A percentile compares a stretch with the other conserved stretches of the same genome.
These are phyloP conservation scores for Ascomycota sp. DNA, from an alignment of 2,329 filamentous ascomycete species.

Conservation along the genomic window DNA sequence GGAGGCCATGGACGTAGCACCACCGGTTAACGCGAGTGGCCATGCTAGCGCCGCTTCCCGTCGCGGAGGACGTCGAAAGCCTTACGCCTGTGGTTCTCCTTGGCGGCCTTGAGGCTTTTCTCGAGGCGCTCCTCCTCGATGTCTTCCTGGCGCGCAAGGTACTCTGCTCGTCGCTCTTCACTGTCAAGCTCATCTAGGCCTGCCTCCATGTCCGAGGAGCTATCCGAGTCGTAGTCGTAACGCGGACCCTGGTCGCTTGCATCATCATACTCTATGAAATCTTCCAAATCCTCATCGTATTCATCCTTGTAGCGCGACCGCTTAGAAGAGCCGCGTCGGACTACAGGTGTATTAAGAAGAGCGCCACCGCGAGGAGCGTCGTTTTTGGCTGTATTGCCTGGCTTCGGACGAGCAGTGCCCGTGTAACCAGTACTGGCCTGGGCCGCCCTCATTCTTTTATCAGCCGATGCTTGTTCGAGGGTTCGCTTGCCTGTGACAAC, in stretches of 20 bases:
- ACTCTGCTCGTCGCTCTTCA: conserved; percentile 45
- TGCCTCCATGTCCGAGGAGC: conserved; percentile 60
- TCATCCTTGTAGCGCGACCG: conserved; percentile 30
- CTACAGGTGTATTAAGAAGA: conserved; percentile 14
- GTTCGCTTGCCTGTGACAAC: conserved; percentile 3
- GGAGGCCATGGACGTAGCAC: no score
- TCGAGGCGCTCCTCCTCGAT: conserved; percentile 42
- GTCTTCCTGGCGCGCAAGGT: conserved; percentile 46
- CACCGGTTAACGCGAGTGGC: no score
- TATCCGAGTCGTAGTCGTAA: conserved; percentile 41
- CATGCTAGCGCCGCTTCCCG: conserved; percentile 8
- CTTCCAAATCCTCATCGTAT: conserved; percentile 41
- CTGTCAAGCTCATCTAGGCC: conserved; percentile 52
- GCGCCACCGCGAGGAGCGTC: conserved; percentile 18
- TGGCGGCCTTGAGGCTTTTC: conserved; percentile 38
- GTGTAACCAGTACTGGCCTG: conserved; percentile 43
- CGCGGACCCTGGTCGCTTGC: conserved; percentile 24
- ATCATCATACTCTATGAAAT: conserved; percentile 41
- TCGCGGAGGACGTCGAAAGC: conserved; percentile 16
- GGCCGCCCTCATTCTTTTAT: conserved; percentile 42
- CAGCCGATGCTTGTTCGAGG: conserved; percentile 16
- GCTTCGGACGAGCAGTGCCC: conserved; percentile 40
- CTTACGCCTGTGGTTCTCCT: conserved; percentile 31
- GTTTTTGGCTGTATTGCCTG: conserved; percentile 14
- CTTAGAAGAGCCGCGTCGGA: conserved; percentile 10